Evolutionary conservation across 2,329 filamentous ascomycete species (phyloP).

Genomic region (Raffaelea arxii): DNA sequence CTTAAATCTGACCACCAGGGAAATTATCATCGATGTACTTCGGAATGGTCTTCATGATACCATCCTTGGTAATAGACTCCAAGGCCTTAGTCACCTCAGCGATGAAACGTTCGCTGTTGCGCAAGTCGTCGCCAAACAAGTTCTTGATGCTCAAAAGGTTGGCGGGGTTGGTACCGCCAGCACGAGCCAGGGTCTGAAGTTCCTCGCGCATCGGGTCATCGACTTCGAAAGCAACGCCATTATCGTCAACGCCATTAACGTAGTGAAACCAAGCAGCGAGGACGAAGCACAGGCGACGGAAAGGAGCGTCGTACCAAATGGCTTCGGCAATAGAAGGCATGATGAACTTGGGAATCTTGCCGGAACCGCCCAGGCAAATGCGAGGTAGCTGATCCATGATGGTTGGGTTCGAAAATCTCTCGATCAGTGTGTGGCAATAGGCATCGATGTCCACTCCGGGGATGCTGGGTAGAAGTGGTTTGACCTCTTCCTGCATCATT

Average conservation of each 20-base stretch:
- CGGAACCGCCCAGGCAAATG: constrained; percentile 39
- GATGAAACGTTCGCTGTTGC: constrained; percentile 36
- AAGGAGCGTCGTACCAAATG: constrained; percentile 34
- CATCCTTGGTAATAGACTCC: constrained; percentile 34
- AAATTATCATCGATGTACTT: constrained; percentile 30
- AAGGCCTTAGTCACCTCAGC: constrained; percentile 35
- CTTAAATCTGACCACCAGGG: background rate
- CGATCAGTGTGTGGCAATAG: constrained; percentile 42
- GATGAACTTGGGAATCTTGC: constrained; percentile 44
- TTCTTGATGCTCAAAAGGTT: constrained; percentile 34
- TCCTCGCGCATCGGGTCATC: constrained; percentile 40
- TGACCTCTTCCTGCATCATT: constrained; percentile 47
- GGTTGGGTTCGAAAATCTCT: constrained; percentile 46
- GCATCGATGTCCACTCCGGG: constrained; percentile 39
- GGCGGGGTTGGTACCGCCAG: constrained; percentile 30
- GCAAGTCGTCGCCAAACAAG: constrained; percentile 42
- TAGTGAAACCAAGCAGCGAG: constrained; percentile 41
- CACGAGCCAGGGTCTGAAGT: constrained; percentile 33
- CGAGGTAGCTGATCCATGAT: constrained; percentile 46
- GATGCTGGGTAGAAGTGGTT: constrained; percentile 40
- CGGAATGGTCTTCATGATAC: constrained; percentile 37
- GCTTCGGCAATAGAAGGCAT: constrained; percentile 36
- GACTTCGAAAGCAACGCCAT: constrained; percentile 28
- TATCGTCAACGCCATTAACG: constrained; percentile 38
- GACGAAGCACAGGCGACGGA: constrained; percentile 38